Conservation (phyloP, 2,329 filamentous ascomycete species). For the Tolypocladium nubicola region DNA sequence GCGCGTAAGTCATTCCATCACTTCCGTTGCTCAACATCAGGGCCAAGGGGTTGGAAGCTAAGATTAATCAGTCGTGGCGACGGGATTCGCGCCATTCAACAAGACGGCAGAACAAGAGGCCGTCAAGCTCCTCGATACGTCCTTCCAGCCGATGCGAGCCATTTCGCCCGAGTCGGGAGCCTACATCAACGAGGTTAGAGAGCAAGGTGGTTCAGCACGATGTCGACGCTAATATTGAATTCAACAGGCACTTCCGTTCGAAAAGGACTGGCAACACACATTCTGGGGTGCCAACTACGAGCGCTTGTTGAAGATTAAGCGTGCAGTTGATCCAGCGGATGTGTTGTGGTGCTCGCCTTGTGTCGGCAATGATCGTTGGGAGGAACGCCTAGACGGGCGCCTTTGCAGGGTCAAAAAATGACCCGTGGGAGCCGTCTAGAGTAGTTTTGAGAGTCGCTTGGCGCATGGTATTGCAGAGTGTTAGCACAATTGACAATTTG, state of each 20-base stretch:
- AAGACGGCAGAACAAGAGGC: constrained; percentile 14
- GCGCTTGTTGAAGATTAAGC: constrained; percentile 32
- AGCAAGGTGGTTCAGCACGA: background rate
- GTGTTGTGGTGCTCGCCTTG: constrained; percentile 38
- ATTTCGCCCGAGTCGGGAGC: constrained; percentile 30
- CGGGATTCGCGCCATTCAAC: constrained; percentile 20
- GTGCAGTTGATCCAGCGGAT: constrained; percentile 31
- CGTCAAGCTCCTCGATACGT: constrained; percentile 13
- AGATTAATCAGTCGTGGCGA: constrained; percentile 12
- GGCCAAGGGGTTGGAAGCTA: too few species aligned
- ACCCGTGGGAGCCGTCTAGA: background rate
- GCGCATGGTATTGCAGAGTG: background rate
- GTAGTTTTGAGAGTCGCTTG: background rate
- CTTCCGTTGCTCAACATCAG: background rate
- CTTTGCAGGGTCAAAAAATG: constrained; percentile 11
- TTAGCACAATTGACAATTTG: too few species aligned
- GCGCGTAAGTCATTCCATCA: constrained; percentile 19
- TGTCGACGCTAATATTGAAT: rapidly evolving
- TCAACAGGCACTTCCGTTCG: constrained; percentile 21
- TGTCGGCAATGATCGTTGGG: constrained; percentile 33
- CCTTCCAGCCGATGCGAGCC: constrained; percentile 23
- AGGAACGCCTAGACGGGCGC: constrained; percentile 10
- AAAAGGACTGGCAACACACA: constrained; percentile 24
- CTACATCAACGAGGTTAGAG: constrained; percentile 34
- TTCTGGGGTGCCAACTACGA: constrained; percentile 37